Conservation (phyloP, 176 grass and related monocot genomes). For the Chrysopogon serrulatus region DNA sequence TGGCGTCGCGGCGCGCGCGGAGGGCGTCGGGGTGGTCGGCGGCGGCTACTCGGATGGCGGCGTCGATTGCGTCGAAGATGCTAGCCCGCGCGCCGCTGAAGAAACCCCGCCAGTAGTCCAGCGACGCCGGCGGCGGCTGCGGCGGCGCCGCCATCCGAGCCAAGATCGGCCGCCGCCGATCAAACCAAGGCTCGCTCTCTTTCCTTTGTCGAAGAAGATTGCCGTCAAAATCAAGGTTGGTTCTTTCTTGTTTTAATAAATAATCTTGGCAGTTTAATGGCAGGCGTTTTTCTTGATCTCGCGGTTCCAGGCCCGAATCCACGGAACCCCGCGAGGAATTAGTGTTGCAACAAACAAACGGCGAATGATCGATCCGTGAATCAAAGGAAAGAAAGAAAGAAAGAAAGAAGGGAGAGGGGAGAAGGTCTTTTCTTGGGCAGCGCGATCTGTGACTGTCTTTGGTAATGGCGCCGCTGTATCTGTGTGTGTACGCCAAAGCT, state of each 20-base stretch:
- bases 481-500: not conserved
- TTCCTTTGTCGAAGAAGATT: not conserved
- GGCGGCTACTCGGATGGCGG: constrained; percentile 54
- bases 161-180: constrained; percentile 10
- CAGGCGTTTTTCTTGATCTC: not conserved
- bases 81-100: constrained; percentile 43
- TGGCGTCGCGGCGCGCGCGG: constrained; percentile 46
- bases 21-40: constrained; percentile 45
- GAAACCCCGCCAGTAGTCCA: constrained; percentile 70
- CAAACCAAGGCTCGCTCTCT: not conserved
- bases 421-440: not conserved
- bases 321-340: not conserved
- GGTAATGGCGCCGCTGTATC: not conserved
- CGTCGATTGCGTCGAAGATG: constrained; percentile 61
- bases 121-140: constrained; percentile 5
- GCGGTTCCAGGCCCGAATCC: not conserved
- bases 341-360: not conserved
- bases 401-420: too few species aligned
- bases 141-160: constrained; percentile 24
- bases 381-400: not conserved
- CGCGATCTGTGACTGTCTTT: constrained; percentile 1
- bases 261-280: not conserved
- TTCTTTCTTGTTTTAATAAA: not conserved
- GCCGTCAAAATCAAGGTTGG: not conserved
- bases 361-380: not conserved